phyloP scores from a whole-genome alignment of 345 rosid genomes.

The Pistacia atlantica region DNA sequence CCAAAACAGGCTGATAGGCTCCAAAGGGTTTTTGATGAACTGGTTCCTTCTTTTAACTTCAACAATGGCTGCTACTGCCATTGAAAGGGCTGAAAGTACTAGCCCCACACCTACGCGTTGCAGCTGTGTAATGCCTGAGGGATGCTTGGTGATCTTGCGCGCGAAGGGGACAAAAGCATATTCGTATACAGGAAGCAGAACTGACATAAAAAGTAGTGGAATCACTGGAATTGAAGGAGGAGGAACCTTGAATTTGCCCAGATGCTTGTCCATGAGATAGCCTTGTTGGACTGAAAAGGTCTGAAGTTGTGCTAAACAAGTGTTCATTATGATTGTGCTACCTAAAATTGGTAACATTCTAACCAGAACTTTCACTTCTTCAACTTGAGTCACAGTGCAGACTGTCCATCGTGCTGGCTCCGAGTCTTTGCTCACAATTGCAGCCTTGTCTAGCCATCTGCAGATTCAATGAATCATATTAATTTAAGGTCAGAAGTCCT shows the following conservation, averaged over 20 bases:
- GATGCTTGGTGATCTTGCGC: constrained; percentile 36
- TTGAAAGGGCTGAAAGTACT: constrained; percentile 41
- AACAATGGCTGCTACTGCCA: constrained; percentile 42
- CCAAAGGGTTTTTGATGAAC: neutral
- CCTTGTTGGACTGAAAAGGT: constrained; percentile 49
- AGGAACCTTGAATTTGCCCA: constrained; percentile 40
- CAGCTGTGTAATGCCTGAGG: constrained; percentile 47
- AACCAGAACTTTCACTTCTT: constrained; percentile 45
- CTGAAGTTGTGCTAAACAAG: constrained; percentile 47
- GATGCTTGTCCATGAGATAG: constrained; percentile 28
- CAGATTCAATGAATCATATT: neutral
- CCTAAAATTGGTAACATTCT: constrained; percentile 48
- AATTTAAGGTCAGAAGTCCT: too few species aligned
- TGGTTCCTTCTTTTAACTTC: constrained; percentile 45
- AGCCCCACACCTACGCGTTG: constrained; percentile 49
- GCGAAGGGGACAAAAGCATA: constrained; percentile 38
- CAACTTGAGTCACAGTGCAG: constrained; percentile 58
- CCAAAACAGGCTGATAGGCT: constrained; percentile 42
- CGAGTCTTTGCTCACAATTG: constrained; percentile 27
- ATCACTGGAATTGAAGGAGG: constrained; percentile 42
- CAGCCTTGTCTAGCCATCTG: constrained; percentile 52
- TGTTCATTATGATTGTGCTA: constrained; percentile 46
- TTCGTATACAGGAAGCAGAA: constrained; percentile 45
- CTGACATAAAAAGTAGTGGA: constrained; percentile 37
- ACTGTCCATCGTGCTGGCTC: constrained; percentile 24